A percentile compares a stretch with the other conserved stretches of the same genome.
These are phyloP conservation scores for Aquilaria sinensis DNA, from an alignment of 345 rosid species.

Conservation along the genomic window DNA sequence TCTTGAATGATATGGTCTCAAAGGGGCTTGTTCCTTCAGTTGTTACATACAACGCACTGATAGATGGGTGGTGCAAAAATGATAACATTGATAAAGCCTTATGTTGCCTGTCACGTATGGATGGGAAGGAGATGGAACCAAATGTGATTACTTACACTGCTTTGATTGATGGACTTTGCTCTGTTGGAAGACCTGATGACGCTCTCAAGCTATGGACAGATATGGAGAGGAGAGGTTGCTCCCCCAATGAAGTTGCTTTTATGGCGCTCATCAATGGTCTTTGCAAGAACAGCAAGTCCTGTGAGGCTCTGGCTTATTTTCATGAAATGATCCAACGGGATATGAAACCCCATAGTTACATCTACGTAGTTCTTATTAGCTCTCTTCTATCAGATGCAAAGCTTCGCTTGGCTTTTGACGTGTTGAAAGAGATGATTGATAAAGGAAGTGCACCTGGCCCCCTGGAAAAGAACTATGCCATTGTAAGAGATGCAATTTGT, in stretches of 20 bases:
- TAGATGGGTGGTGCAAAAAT: constrained; percentile 82
- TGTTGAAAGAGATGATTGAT: constrained; percentile 53
- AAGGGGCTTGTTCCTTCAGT: constrained; percentile 72
- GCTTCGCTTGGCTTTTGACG: constrained; percentile 41
- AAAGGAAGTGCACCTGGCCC: constrained; percentile 42
- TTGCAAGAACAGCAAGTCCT: constrained; percentile 62
- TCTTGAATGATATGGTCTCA: constrained; percentile 56
- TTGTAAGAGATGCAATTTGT: constrained; percentile 37
- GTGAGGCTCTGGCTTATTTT: constrained; percentile 48
- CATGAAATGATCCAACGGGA: constrained; percentile 53
- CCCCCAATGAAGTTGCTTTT: constrained; percentile 50
- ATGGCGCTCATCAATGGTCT: constrained; percentile 76
- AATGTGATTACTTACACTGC: constrained; percentile 71
- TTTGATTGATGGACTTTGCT: constrained; percentile 63
- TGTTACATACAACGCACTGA: constrained; percentile 63
- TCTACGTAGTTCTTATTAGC: constrained; percentile 44
- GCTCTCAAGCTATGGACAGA: constrained; percentile 69
- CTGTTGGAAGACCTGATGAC: constrained; percentile 59
- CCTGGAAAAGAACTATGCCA: constrained; percentile 37
- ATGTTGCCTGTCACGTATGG: constrained; percentile 52
- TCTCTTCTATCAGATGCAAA: constrained; percentile 42
- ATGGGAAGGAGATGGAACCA: constrained; percentile 47
- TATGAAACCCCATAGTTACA: constrained; percentile 62
- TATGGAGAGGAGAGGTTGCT: constrained; percentile 48
- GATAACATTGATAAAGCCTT: constrained; percentile 46